A percentile compares a stretch with the other conserved stretches of the same genome.
Evolutionary conservation across 2,329 filamentous ascomycete species (phyloP).

Genomic region (Fusarium mundagurra): DNA sequence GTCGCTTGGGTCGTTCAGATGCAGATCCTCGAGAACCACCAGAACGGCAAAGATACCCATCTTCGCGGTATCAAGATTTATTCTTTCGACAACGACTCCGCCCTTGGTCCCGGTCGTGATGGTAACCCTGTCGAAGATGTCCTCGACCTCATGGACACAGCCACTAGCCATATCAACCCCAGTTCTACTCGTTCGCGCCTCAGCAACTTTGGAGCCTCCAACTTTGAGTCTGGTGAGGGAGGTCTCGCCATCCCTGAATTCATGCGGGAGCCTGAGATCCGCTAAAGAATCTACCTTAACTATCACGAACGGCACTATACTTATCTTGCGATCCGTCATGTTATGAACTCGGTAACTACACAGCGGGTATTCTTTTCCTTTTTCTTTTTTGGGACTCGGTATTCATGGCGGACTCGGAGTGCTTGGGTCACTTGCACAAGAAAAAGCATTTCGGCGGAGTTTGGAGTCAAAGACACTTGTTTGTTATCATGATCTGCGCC

Average conservation of each 20-base stretch:
- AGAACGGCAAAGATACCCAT: slow-evolving; percentile 99
- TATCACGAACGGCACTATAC: neutral
- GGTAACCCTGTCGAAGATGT: slow-evolving; percentile 46
- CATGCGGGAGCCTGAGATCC: slow-evolving; percentile 56
- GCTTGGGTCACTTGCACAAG: neutral
- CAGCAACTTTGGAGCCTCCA: slow-evolving; percentile 44
- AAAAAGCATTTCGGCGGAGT: slow-evolving; percentile 3
- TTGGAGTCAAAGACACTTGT: slow-evolving; percentile 18
- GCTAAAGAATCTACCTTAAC: slow-evolving; percentile 39
- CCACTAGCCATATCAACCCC: slow-evolving; percentile 12
- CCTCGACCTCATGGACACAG: slow-evolving; percentile 40
- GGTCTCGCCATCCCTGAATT: slow-evolving; percentile 53
- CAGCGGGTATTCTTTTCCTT: neutral
- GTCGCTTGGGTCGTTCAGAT: slow-evolving; percentile 92
- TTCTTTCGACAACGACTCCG: slow-evolving; percentile 62
- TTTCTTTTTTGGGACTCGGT: neutral
- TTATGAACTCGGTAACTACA: neutral
- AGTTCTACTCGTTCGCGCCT: slow-evolving; percentile 31
- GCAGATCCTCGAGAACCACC: slow-evolving; percentile 93
- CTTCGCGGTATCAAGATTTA: slow-evolving; percentile 91
- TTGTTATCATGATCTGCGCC: slow-evolving; percentile 14
- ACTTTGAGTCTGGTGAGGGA: slow-evolving; percentile 48
- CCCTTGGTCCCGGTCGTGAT: slow-evolving; percentile 52
- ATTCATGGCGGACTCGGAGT: neutral
- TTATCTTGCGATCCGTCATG: neutral